Conservation (phyloP, 129 eudicot genomes). For the Artemisia tridentata region DNA sequence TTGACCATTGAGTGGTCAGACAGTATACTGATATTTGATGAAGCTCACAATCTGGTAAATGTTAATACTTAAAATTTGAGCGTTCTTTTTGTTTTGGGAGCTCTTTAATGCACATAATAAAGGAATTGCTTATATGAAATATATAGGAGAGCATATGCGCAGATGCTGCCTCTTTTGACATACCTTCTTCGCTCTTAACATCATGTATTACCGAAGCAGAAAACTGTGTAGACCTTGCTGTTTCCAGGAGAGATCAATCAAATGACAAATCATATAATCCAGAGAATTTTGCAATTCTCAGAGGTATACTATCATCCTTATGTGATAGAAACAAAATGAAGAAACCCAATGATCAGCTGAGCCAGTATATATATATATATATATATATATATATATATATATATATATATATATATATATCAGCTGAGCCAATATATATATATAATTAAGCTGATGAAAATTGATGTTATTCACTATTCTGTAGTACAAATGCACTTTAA, state of each 20-base stretch:
- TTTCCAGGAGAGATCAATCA: constrained; percentile 64
- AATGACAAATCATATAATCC: constrained; percentile 81
- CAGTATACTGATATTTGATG: constrained; percentile 87
- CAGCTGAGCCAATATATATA: too few relatives aligned
- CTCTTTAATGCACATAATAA: constrained; percentile 13
- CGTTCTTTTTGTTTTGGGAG: neutral
- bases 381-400: too few relatives aligned
- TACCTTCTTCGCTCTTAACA: constrained; percentile 67
- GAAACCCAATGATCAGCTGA: neutral
- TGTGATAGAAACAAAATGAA: constrained; percentile 11
- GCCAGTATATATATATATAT: neutral
- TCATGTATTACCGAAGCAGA: constrained; percentile 94
- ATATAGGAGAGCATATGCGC: constrained; percentile 89
- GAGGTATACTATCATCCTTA: constrained; percentile 45
- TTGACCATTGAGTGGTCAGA: constrained; percentile 67
- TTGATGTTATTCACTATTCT: neutral
- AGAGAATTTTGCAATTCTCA: constrained; percentile 88
- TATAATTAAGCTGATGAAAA: constrained; percentile 21
- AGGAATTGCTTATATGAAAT: constrained; percentile 10
- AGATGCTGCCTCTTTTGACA: constrained; percentile 98
- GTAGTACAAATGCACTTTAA: neutral
- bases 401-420: too few relatives aligned
- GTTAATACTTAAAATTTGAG: neutral
- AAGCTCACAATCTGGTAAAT: constrained; percentile 94
- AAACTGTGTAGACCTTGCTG: constrained; percentile 75